phyloP scores from a whole-genome alignment of 495 filamentous ascomycete species.

The Xylaria venustula region DNA sequence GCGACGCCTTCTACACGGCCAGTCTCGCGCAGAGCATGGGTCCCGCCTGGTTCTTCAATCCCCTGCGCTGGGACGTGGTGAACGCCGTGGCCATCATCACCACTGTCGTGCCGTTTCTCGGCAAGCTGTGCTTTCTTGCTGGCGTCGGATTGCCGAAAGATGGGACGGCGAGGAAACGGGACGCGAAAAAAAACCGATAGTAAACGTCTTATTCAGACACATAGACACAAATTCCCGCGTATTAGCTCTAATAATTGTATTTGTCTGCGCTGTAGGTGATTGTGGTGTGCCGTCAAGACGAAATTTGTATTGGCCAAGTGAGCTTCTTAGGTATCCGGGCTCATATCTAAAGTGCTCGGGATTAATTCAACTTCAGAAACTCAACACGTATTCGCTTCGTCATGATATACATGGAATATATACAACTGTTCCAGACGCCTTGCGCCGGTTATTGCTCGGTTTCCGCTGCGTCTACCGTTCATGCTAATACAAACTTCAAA shows the following conservation, averaged over 20 bases:
- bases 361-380: background rate
- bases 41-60: constrained; percentile 6
- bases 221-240: background rate
- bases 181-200: constrained; percentile 5
- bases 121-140: constrained; percentile 11
- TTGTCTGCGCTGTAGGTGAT: too few relatives aligned
- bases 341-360: background rate
- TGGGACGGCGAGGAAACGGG: background rate
- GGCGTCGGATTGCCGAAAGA: background rate
- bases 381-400: background rate
- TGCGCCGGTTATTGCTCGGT: constrained; percentile 11
- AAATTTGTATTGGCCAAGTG: too few relatives aligned
- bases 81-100: background rate
- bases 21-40: constrained; percentile 13
- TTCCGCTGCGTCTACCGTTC: background rate
- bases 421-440: constrained; percentile 1
- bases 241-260: too few relatives aligned
- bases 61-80: constrained; percentile 8
- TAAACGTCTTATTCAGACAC: background rate
- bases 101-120: constrained; percentile 5
- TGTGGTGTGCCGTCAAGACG: too few relatives aligned
- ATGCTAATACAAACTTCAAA: constrained; percentile 8
- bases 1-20: constrained; percentile 12
- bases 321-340: too few relatives aligned
- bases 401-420: background rate